Conservation (phyloP, 768 basidiomycete species). For the Russula sp. region DNA sequence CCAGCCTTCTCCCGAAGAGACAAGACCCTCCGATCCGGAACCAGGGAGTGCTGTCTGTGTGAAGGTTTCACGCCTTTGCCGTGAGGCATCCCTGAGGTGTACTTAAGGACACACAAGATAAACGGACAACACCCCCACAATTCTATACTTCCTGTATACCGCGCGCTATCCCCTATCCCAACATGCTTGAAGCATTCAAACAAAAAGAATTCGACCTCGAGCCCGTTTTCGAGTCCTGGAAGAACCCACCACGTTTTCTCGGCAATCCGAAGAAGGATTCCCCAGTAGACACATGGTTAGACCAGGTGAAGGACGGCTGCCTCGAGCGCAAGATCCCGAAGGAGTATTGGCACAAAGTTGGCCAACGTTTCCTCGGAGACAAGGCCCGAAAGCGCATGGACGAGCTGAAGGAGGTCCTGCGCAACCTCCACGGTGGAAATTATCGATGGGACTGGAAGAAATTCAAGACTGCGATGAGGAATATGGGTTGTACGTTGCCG, state of each 20-base stretch:
- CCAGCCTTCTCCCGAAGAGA: slow-evolving; percentile 9
- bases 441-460: slow-evolving; percentile 85
- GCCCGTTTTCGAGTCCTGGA: slow-evolving; percentile 64
- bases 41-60: slow-evolving; percentile 5
- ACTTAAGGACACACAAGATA: slow-evolving; percentile 14
- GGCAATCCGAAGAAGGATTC: slow-evolving; percentile 69
- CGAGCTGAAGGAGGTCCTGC: slow-evolving; percentile 71
- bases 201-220: slow-evolving; percentile 74
- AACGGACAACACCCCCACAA: slow-evolving; percentile 15
- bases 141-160: not conserved
- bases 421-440: slow-evolving; percentile 69
- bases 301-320: slow-evolving; percentile 70
- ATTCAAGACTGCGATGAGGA: slow-evolving; percentile 72
- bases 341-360: slow-evolving; percentile 82
- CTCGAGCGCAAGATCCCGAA: slow-evolving; percentile 66
- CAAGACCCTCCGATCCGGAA: slow-evolving; percentile 5
- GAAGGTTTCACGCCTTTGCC: slow-evolving; percentile 19
- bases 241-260: slow-evolving; percentile 59
- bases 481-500: slow-evolving; percentile 69
- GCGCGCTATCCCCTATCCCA: not conserved
- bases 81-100: slow-evolving; percentile 19
- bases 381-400: slow-evolving; percentile 65
- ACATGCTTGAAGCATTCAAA: slow-evolving; percentile 72
- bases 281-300: slow-evolving; percentile 70
- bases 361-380: slow-evolving; percentile 69